These are phyloP conservation scores for Pistacia vera DNA, from an alignment of 345 rosid species.

Conservation along the genomic window DNA sequence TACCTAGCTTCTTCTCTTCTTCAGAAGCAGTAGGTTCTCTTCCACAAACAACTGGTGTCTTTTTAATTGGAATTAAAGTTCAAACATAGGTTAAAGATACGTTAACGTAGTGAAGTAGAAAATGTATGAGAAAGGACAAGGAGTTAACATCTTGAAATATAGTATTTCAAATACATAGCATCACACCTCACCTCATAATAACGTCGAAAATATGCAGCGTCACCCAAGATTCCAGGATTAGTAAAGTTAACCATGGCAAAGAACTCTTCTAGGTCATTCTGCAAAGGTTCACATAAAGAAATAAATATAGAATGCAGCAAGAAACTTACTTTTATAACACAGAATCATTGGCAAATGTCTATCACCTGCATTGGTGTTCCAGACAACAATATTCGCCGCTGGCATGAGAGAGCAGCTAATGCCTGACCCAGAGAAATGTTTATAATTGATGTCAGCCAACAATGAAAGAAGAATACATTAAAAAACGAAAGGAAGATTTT, in stretches of 20 bases:
- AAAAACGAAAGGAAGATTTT: background rate
- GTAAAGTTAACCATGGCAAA: constrained; percentile 99
- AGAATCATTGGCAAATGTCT: constrained; percentile 17
- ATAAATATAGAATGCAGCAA: constrained; percentile 12
- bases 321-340: constrained; percentile 9
- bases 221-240: constrained; percentile 91
- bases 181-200: constrained; percentile 74
- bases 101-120: constrained; percentile 6
- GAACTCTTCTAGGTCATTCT: constrained; percentile 99
- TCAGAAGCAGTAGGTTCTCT: constrained; percentile 92
- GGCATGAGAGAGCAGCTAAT: constrained; percentile 88
- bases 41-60: constrained; percentile 95
- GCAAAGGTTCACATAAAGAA: constrained; percentile 26
- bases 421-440: constrained; percentile 54
- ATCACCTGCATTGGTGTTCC: constrained; percentile 99
- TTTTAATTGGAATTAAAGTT: constrained; percentile 26
- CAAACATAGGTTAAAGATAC: constrained; percentile 7
- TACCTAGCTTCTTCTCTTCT: constrained; percentile 80
- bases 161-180: constrained; percentile 4
- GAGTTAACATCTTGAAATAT: background rate
- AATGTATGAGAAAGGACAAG: background rate
- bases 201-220: constrained; percentile 85
- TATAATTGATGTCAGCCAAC: constrained; percentile 15
- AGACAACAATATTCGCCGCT: constrained; percentile 84
- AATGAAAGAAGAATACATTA: constrained; percentile 10